Base-by-base conservation (phyloP, 495 filamentous ascomycete genomes). In the Penicillium paxilli region DNA sequence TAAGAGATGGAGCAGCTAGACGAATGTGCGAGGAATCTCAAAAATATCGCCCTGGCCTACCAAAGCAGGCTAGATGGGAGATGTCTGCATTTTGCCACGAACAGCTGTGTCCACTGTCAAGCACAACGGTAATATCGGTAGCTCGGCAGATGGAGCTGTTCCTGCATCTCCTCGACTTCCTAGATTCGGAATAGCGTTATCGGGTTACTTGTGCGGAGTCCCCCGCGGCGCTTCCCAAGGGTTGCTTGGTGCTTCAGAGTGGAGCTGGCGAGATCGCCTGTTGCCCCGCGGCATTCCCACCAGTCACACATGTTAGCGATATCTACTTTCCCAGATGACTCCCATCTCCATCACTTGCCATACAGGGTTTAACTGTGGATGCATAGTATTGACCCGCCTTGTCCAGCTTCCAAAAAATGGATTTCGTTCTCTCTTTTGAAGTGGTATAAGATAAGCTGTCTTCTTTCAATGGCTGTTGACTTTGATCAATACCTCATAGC, bases 81-180 rank as follows among this genome's bases (percentile, higher is more conserved):
- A 19, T 30, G 17, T 16, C 17, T 16, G n/a, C 11, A 2, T 38
- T 38, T 38, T n/a, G 35, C 35, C 35, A 16, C 35, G 12, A 6
- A 5, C 8, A 2, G 4, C 8, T 38, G 8, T 38, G 35, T 16
- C n/a, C n/a, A n/a, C n/a, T n/a, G n/a, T n/a, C n/a, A 16, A 19
- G 7, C 30, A 32, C 11, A 32, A 9, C 17, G 35, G n/a, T 23
- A 12, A 21, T 23, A 21, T 11, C 5, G 40, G 16, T 20, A 41
- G 40, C 11, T 24, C 40, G 40, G 40, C 40, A 42, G 35, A 17
- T 38, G n/a, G 30, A n/a, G 30, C 30, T 32, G 42, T n/a, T 45
- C 44, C 28, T 42, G 33, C 51, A 41, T 54, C 44, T 54, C 51
- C 51, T 54, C 51, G 51, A 54, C 51, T 54, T 54, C 23, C 51